A percentile compares a stretch with the other conserved stretches of the same genome.
phyloP scores from a whole-genome alignment of 495 filamentous ascomycete species.

The Neurospora africana region DNA sequence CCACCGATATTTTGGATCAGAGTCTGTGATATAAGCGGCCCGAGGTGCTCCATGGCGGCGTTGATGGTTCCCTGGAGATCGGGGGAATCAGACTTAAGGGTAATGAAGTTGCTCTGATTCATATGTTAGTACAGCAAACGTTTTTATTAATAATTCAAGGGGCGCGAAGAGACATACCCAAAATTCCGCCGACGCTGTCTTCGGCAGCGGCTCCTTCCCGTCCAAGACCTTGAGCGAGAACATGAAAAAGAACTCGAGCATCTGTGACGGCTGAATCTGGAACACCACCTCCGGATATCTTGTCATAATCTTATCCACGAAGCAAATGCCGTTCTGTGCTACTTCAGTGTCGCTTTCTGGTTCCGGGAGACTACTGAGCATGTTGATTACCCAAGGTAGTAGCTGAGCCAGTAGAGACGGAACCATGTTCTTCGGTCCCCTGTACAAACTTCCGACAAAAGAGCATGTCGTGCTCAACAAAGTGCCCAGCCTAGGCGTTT shows the following conservation, averaged over 20 bases:
- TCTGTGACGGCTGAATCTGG: constrained; percentile 32
- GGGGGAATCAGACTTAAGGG: constrained; percentile 27
- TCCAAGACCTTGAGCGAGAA: constrained; percentile 66
- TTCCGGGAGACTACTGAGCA: constrained; percentile 54
- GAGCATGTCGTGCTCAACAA: constrained; percentile 70
- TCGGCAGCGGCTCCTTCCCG: constrained; percentile 67
- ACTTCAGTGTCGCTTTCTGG: constrained; percentile 69
- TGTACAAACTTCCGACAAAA: constrained; percentile 57
- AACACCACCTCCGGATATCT: constrained; percentile 52
- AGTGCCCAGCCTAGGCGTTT: constrained; percentile 58
- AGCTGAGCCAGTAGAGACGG: constrained; percentile 42
- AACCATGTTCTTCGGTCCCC: constrained; percentile 29
- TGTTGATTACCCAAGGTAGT: constrained; percentile 52
- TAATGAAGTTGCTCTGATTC: constrained; percentile 36
- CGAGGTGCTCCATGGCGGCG: constrained; percentile 44
- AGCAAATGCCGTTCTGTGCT: constrained; percentile 63
- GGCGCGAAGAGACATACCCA: constrained; percentile 49
- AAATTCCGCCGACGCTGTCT: constrained; percentile 67
- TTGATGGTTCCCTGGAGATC: constrained; percentile 38
- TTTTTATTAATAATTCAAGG: constrained; percentile 13
- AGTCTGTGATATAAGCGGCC: constrained; percentile 48
- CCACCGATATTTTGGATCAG: constrained; percentile 65
- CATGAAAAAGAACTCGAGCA: constrained; percentile 59
- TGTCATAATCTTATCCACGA: constrained; percentile 55
- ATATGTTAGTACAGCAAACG: constrained; percentile 8